These are phyloP conservation scores for Aspergillus nanangensis DNA, from an alignment of 495 filamentous ascomycete species.

Conservation along the genomic window DNA sequence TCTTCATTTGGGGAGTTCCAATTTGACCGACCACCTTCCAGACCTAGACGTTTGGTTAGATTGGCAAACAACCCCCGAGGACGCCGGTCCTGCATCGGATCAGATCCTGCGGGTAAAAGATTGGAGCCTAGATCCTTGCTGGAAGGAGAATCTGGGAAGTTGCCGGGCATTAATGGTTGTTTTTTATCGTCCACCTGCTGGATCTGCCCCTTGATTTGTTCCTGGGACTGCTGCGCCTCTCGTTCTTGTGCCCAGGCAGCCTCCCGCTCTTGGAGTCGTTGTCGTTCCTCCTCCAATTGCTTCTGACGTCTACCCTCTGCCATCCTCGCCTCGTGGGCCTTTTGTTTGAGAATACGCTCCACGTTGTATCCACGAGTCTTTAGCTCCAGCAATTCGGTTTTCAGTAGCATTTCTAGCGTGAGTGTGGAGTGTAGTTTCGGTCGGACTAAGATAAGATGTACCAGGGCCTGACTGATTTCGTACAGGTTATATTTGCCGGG, in stretches of 20 bases:
- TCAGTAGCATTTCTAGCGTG: conserved; percentile 82
- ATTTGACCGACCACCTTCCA: conserved; percentile 42
- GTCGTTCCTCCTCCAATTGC: conserved; percentile 69
- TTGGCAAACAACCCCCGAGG: conserved; percentile 58
- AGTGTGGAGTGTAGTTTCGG: conserved; percentile 81
- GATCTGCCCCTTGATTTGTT: conserved; percentile 21
- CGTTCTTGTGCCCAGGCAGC: conserved; percentile 42
- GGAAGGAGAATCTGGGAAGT: conserved; percentile 60
- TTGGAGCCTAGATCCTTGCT: conserved; percentile 30
- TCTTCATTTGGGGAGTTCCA: conserved; percentile 22
- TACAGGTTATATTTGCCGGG: conserved; percentile 67
- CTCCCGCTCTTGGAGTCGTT: conserved; percentile 59
- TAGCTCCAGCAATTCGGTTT: conserved; percentile 72
- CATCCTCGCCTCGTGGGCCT: conserved; percentile 77
- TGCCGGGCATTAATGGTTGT: conserved; percentile 57
- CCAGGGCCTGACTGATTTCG: conserved; percentile 81
- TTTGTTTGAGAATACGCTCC: conserved; percentile 79
- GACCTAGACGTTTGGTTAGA: conserved; percentile 58
- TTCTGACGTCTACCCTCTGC: conserved; percentile 76
- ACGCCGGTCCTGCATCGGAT: conserved; percentile 29
- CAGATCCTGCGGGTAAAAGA: conserved; percentile 15
- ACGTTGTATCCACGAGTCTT: conserved; percentile 89
- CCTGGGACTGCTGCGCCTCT: conserved; percentile 30
- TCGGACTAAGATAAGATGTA: conserved; percentile 71
- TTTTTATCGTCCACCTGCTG: conserved; percentile 8